Conservation (phyloP, 2,329 filamentous ascomycete genomes). For the Aureobasidium sp. region DNA sequence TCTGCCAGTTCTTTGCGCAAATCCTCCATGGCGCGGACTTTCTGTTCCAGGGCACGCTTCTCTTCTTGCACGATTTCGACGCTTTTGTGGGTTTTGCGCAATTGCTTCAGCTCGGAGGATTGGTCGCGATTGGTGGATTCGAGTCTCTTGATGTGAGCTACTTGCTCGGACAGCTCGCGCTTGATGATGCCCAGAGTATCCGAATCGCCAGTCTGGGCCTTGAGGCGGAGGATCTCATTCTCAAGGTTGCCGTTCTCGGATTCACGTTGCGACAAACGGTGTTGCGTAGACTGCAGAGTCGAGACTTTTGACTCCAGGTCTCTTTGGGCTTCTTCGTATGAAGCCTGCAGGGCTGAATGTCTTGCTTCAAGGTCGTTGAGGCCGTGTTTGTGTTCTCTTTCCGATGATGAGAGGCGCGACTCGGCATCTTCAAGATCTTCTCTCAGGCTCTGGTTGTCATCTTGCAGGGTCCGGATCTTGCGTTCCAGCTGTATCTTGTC, state of each 20-base stretch:
- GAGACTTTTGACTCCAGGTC: slow-evolving; percentile 50
- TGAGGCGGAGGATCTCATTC: slow-evolving; percentile 72
- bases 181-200: slow-evolving; percentile 82
- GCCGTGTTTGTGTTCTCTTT: slow-evolving; percentile 56
- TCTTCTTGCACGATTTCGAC: slow-evolving; percentile 93
- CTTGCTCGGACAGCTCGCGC: slow-evolving; percentile 80
- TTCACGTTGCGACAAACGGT: slow-evolving; percentile 61
- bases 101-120: slow-evolving; percentile 66
- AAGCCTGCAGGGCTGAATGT: slow-evolving; percentile 49
- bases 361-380: slow-evolving; percentile 54
- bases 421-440: slow-evolving; percentile 80
- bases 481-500: slow-evolving; percentile 49
- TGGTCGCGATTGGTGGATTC: slow-evolving; percentile 78
- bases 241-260: slow-evolving; percentile 66
- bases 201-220: slow-evolving; percentile 76
- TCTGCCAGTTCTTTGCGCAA: slow-evolving; percentile 72
- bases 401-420: slow-evolving; percentile 61
- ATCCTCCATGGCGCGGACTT: slow-evolving; percentile 64
- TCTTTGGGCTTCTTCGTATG: slow-evolving; percentile 48
- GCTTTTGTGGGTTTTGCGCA: slow-evolving; percentile 75
- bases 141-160: slow-evolving; percentile 78
- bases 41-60: slow-evolving; percentile 73
- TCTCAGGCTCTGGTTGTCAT: slow-evolving; percentile 63
- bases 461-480: slow-evolving; percentile 49
- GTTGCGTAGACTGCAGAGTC: slow-evolving; percentile 53